phyloP scores from a whole-genome alignment of 225 moss, liverwort and hornwort genomes.

The Marchantia paleacea region DNA sequence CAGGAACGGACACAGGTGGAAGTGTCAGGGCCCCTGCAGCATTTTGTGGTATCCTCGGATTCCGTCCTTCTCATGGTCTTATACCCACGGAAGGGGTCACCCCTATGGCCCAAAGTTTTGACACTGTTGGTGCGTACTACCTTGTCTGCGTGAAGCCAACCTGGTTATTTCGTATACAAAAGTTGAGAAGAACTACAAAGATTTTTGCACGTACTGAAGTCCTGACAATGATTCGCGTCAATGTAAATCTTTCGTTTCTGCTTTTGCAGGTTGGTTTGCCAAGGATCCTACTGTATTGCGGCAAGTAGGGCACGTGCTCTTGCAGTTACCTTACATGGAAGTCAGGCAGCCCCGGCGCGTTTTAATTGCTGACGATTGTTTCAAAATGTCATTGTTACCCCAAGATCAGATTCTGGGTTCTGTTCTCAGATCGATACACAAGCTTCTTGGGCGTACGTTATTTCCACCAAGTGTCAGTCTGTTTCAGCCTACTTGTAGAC shows the following conservation, averaged over 20 bases:
- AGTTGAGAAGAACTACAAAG: neutral
- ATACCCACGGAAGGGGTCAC: conserved; percentile 63
- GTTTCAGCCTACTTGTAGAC: neutral
- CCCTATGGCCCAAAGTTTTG: conserved; percentile 92
- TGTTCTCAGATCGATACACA: conserved; percentile 70
- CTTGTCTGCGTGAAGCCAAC: neutral
- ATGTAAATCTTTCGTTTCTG: neutral
- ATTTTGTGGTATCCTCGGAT: conserved; percentile 87
- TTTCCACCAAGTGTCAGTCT: conserved; percentile 1
- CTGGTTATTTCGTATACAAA: neutral
- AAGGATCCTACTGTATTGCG: conserved; percentile 79
- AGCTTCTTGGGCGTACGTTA: conserved; percentile 86
- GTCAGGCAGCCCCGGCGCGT: conserved; percentile 77
- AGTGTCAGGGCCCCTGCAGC: conserved; percentile 88
- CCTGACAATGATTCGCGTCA: neutral
- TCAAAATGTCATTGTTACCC: conserved; percentile 57
- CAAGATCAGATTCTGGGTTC: conserved; percentile 55
- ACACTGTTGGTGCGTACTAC: conserved; percentile 71
- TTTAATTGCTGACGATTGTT: conserved; percentile 93
- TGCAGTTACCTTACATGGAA: conserved; percentile 77
- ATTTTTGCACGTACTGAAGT: neutral
- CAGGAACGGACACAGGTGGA: conserved; percentile 94
- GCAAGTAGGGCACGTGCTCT: conserved; percentile 87
- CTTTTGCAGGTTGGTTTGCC: conserved; percentile 82
- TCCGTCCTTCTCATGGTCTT: conserved; percentile 92